A percentile compares a stretch with the other conserved stretches of the same genome.
These are phyloP conservation scores for Rusavskia elegans DNA, from an alignment of 495 filamentous ascomycete genomes.

Conservation along the genomic window DNA sequence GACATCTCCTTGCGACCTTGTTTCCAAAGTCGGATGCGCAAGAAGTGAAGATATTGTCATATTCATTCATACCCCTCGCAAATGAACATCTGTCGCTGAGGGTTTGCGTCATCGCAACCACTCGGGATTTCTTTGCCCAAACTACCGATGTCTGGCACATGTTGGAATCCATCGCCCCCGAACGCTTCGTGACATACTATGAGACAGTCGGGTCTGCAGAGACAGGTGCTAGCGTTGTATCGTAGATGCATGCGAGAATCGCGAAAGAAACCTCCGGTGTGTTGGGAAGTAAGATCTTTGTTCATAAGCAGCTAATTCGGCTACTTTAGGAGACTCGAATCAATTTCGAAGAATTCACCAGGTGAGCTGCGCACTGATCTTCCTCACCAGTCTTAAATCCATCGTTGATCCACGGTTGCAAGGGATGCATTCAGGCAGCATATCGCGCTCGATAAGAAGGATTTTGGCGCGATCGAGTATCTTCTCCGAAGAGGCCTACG, in stretches of 20 bases:
- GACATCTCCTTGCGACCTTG: no score
- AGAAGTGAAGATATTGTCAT: no score
- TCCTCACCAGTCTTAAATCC: constrained; percentile 17
- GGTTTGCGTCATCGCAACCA: no score
- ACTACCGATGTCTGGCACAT: no score
- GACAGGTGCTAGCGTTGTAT: constrained; percentile 75
- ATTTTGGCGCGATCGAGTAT: constrained; percentile 81
- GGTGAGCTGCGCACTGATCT: constrained; percentile 30
- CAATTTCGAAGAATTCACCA: constrained; percentile 40
- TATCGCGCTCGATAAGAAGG: constrained; percentile 58
- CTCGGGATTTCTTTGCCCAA: no score
- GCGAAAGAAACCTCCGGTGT: constrained; percentile 63
- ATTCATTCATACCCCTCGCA: no score
- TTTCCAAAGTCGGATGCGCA: no score
- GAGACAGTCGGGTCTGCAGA: constrained; percentile 78
- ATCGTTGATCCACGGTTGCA: background rate
- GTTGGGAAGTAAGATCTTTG: constrained; percentile 8
- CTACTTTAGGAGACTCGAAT: constrained; percentile 26
- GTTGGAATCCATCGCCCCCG: no score
- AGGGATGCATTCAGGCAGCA: constrained; percentile 56
- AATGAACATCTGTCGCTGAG: no score
- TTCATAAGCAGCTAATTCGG: constrained; percentile 1
- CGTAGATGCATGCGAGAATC: constrained; percentile 67
- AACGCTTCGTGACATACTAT: constrained; percentile 12
- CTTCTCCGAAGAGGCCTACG: constrained; percentile 68